Base-by-base conservation (phyloP, 2,329 filamentous ascomycete genomes). In the Calonectria crousiana region DNA sequence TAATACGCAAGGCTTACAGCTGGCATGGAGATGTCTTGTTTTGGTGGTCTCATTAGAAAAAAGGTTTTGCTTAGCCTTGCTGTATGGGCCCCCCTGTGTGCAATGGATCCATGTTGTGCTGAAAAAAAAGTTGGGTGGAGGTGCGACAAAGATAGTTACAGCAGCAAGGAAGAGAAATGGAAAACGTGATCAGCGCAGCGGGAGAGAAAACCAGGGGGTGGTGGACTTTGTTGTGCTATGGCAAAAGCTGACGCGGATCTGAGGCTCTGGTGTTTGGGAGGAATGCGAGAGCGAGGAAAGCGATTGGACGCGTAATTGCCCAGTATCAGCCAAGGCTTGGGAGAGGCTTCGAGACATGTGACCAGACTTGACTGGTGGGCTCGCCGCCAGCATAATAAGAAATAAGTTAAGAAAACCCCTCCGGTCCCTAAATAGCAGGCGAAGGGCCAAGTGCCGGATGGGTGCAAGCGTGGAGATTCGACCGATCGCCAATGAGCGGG, bases 251-350 rank as follows among this genome's bases (percentile, higher is more conserved):
- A 70, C 68, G 68, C 56, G 20, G 26, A 53, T 47, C 26, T 32
- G 68, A 36, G 56, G 68, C 44, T 58, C 26, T 36, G 34, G 34
- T 49, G 56, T 70, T 70, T 60, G 56, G 28, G 28, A 18, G 20
- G 47, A 70, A 53, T 26, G 47, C 56, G 58, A 65, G 68, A 53
- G 44, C 68, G 68, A 53, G 36, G 32, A 64, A 6, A 34, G 47
- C 68, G 56, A 70, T 65, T 64, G 47, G 68, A 64, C 68, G 68
- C 68, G 68, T 65, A 49, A 47, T 65, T 28, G 41, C 11, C 18
- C 8, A 23, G 44, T 34, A 28, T 34, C 8, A 20, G 47, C 26
- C 53, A 26, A 64, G 49, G 9, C 51, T 47, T 14, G 20, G 51
- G 11, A 10, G 44, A 44, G 36, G 26, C 13, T 26, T 34, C 32